Evolutionary conservation across 441 rosid species (phyloP), one percentile per base, ranked within the genome.

Genomic region (Raphanus hybrid): DNA sequence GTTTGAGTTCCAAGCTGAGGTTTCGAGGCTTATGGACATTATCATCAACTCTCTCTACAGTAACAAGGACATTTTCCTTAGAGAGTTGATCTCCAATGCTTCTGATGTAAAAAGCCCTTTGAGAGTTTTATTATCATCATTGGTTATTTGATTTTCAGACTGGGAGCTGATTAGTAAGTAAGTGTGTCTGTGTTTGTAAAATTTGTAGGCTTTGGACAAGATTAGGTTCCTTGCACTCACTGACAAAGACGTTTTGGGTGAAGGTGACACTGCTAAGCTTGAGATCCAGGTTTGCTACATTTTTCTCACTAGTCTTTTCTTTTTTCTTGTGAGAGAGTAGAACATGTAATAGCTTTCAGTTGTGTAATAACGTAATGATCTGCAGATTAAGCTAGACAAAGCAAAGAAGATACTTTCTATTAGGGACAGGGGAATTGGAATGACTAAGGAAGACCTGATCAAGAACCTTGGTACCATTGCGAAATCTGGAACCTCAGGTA

Each of bases 1-100:
- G 83, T 95, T 93, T 78, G 89, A 91, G 86, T 93, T 92, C 88
- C 98, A 92, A 75, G 98, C 98, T 57, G 99, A 92, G 91, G 99
- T 91, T 55, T 55, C 60, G 10, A 8, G 60, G 60, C 60, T 55
- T 18, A 55, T 55, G 27, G 60, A 55, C 60, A 95, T 95, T 77
- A 80, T 95, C 62, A 88, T 95, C 84, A 95, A 95, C 87, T 95
- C 99, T 75, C 97, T 95, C 11, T 92, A 95, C 82, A 92, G 99
- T 73, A 95, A 95, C 81, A 95, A 91, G 83, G 99, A 94, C 41
- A 95, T 95, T 74, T 95, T 92, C 97, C 82, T 95, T 1, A 52
- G 58, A 52, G 58, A 52, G 58, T 52, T 52, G 58, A 52, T 52
- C 58, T 52, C 58, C 20, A 52, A 52, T 2, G 58, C 58, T 52